These are phyloP conservation scores for Casuarina equisetifolia DNA, from an alignment of 306 rosid genomes.

Conservation along the genomic window DNA sequence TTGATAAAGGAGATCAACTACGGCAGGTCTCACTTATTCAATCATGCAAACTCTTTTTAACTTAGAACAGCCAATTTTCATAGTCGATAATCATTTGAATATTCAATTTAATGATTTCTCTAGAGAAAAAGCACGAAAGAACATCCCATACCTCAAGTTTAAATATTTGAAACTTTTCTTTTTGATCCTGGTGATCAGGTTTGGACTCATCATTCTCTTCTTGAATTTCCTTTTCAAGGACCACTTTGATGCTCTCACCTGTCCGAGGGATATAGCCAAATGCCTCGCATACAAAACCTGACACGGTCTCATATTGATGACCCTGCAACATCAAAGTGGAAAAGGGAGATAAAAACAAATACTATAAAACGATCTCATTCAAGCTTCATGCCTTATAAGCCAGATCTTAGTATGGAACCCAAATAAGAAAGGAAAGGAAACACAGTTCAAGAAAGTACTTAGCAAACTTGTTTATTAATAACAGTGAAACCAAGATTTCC, in stretches of 20 bases:
- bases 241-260: conserved; percentile 84
- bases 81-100: background rate
- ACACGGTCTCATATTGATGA: conserved; percentile 96
- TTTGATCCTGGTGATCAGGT: conserved; percentile 65
- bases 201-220: conserved; percentile 61
- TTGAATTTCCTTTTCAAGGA: conserved; percentile 82
- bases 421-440: background rate
- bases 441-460: background rate
- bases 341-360: conserved; percentile 6
- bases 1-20: background rate
- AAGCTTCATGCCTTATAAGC: background rate
- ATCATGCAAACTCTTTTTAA: background rate
- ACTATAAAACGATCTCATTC: background rate
- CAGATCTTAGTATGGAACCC: background rate
- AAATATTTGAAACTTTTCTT: conserved; percentile 71
- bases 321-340: conserved; percentile 52
- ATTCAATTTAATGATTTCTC: background rate
- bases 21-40: too few relatives aligned
- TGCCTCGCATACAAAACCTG: conserved; percentile 93
- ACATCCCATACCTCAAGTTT: conserved; percentile 72
- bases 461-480: background rate
- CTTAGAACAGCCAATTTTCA: background rate
- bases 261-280: conserved; percentile 98
- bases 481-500: background rate
- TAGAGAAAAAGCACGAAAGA: conserved; percentile 6